Conservation (phyloP, 805 yeast genomes). For the Hanseniaspora osmophila region DNA sequence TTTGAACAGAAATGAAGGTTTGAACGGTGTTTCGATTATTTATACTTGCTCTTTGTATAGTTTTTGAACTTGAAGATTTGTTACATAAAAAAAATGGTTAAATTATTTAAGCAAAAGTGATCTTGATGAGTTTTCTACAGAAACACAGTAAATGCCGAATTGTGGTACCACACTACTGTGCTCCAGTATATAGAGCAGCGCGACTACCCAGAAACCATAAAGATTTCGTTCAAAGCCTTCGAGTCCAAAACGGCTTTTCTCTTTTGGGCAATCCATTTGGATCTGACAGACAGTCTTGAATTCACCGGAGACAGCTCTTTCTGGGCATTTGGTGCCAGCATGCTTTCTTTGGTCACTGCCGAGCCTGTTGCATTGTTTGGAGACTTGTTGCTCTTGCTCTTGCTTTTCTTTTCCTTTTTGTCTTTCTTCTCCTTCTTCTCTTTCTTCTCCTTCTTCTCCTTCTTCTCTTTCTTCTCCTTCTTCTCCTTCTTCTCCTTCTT, state of each 20-base stretch:
- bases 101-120: no score
- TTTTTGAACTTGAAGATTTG: no score
- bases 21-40: background rate
- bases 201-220: constrained; percentile 47
- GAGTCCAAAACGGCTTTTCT: constrained; percentile 84
- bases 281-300: constrained; percentile 60
- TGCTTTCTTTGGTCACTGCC: constrained; percentile 26
- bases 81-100: no score
- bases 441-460: constrained; percentile 20
- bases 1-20: background rate
- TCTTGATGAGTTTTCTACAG: no score
- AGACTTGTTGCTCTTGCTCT: constrained; percentile 4
- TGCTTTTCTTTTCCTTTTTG: constrained; percentile 15
- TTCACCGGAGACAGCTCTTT: constrained; percentile 25
- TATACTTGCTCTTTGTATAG: background rate
- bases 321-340: constrained; percentile 27
- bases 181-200: no score
- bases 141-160: no score
- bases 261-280: constrained; percentile 80
- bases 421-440: constrained; percentile 18
- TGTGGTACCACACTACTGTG: no score
- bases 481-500: constrained; percentile 15
- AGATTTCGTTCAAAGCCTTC: constrained; percentile 79
- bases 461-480: constrained; percentile 17
- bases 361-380: constrained; percentile 3